Percentiles rank a stretch among this genome's conserved stretches.
Evolutionary conservation across 2,329 filamentous ascomycete species (phyloP).

Genomic region (Cladosporium cucumerinum): DNA sequence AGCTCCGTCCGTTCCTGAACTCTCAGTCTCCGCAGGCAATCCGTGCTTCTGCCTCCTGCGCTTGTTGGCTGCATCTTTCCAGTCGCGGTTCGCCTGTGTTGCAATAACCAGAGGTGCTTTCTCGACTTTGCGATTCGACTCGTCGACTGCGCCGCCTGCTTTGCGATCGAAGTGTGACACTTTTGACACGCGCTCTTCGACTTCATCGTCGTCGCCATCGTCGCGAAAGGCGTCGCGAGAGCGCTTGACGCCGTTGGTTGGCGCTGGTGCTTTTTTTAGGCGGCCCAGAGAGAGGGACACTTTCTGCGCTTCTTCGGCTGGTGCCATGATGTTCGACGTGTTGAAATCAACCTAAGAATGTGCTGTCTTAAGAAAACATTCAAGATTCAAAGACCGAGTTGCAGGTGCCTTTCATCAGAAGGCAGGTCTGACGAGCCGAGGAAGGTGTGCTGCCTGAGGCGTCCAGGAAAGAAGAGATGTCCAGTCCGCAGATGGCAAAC

Average conservation of each 20-base stretch:
- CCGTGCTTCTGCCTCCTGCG: slow-evolving; percentile 54
- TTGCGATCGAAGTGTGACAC: slow-evolving; percentile 55
- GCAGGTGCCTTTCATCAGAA: not conserved
- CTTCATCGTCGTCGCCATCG: slow-evolving; percentile 51
- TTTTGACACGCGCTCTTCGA: slow-evolving; percentile 39
- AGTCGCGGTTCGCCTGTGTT: slow-evolving; percentile 58
- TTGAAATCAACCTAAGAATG: not conserved
- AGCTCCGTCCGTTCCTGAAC: not conserved
- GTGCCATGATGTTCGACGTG: not conserved
- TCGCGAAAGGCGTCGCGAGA: slow-evolving; percentile 38
- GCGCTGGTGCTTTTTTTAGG: slow-evolving; percentile 27
- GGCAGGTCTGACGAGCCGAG: slow-evolving; percentile 9
- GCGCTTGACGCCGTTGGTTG: slow-evolving; percentile 41
- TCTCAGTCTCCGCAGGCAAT: slow-evolving; percentile 41
- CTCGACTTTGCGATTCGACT: slow-evolving; percentile 33
- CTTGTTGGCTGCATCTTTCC: slow-evolving; percentile 52
- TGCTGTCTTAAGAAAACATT: not conserved
- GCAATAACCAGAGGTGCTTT: slow-evolving; percentile 56
- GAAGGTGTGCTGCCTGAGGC: not conserved
- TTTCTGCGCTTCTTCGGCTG: slow-evolving; percentile 17
- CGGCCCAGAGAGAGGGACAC: slow-evolving; percentile 32
- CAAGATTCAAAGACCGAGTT: slow-evolving; percentile 9
- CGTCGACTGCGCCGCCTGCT: slow-evolving; percentile 49
- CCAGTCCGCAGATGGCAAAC: not conserved
- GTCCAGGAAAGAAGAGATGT: not conserved